phyloP scores from a whole-genome alignment of 352 stramenopile species.

The Elongisporangium prolatum region DNA sequence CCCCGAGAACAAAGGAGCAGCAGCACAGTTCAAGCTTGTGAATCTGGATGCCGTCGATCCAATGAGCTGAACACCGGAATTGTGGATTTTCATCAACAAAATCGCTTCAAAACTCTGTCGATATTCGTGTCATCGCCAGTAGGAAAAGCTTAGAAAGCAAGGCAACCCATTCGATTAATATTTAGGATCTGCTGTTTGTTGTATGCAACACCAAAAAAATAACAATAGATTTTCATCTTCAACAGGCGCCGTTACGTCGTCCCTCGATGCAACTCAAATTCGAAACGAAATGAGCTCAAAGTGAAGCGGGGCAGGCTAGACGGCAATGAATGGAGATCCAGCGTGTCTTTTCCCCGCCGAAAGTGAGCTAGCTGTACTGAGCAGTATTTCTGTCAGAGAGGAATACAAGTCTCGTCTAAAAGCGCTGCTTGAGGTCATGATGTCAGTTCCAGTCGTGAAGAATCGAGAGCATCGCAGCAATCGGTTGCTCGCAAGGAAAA shows the following conservation, averaged over 20 bases:
- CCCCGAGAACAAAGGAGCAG: constrained; percentile 53
- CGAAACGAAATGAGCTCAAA: no score
- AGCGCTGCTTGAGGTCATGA: constrained; percentile 15
- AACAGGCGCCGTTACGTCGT: no score
- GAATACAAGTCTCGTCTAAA: constrained; percentile 38
- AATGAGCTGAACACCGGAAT: neutral
- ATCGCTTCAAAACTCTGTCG: no score
- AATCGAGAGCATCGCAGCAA: neutral
- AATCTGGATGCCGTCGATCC: constrained; percentile 28
- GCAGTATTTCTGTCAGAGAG: constrained; percentile 44
- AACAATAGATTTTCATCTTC: no score
- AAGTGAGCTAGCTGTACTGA: constrained; percentile 30
- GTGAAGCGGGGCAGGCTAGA: no score
- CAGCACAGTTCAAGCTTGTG: constrained; percentile 54
- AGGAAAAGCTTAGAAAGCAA: no score
- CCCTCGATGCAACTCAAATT: no score
- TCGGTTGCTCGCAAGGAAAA: neutral
- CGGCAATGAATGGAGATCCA: neutral
- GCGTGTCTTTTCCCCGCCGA: constrained; percentile 8
- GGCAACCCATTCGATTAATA: no score
- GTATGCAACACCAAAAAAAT: no score
- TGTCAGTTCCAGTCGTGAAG: neutral
- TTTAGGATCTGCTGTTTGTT: no score
- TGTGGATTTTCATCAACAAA: no score
- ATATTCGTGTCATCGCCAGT: no score